phyloP scores from a whole-genome alignment of 257 asterid genomes.

The Solanum infundibuliforme region DNA sequence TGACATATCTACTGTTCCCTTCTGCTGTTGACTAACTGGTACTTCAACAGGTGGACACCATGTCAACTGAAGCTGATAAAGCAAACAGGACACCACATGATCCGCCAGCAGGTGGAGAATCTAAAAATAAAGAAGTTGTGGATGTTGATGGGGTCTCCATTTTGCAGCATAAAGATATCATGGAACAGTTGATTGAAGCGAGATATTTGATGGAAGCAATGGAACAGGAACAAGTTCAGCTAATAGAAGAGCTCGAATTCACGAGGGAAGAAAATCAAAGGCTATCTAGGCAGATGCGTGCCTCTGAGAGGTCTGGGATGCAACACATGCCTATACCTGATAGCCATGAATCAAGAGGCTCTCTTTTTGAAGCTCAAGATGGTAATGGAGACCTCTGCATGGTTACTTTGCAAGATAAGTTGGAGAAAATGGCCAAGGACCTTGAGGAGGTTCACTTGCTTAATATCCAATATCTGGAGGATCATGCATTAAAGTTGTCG shows the following conservation, averaged over 20 bases:
- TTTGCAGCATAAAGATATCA: constrained; percentile 23
- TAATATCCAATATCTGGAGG: constrained; percentile 29
- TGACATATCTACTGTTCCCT: background rate
- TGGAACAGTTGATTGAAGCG: constrained; percentile 43
- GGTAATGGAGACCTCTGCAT: constrained; percentile 16
- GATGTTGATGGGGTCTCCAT: constrained; percentile 5
- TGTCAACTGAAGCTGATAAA: constrained; percentile 17
- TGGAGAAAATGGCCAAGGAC: constrained; percentile 38
- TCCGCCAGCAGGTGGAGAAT: constrained; percentile 14
- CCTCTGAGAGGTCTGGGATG: constrained; percentile 9
- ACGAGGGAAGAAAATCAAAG: constrained; percentile 30
- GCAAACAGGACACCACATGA: constrained; percentile 16
- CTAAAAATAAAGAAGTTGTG: constrained; percentile 11
- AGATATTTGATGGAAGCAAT: constrained; percentile 32
- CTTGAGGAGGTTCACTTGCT: constrained; percentile 34
- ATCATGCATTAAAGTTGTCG: constrained; percentile 25
- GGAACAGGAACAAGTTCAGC: constrained; percentile 40
- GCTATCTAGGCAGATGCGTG: constrained; percentile 21
- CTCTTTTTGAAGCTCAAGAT: constrained; percentile 10
- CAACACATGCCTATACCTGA: constrained; percentile 1
- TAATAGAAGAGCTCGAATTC: constrained; percentile 35
- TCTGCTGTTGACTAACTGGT: background rate
- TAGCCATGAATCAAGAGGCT: background rate
- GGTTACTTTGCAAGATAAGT: constrained; percentile 35
- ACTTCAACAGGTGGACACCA: constrained; percentile 27